Evolutionary conservation across 2,329 filamentous ascomycete genomes (phyloP).

Genomic region (Mycosphaerella sp.): DNA sequence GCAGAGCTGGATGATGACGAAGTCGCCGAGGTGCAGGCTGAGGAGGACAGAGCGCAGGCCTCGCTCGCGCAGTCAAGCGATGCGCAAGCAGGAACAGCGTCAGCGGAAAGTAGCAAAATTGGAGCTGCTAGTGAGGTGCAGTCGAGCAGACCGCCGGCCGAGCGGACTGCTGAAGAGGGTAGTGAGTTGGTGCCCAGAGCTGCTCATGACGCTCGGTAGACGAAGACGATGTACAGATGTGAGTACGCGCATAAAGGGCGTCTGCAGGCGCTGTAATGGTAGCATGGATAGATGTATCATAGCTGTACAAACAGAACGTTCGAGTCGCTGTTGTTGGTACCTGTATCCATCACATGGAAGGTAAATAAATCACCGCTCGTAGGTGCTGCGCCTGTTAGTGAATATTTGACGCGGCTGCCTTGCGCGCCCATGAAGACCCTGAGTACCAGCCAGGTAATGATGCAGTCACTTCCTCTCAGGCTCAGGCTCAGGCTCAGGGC

Average conservation of each 20-base stretch:
- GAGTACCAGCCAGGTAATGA: too few relatives aligned
- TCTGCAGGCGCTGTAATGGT: conserved; percentile 2
- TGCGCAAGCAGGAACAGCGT: conserved; percentile 2
- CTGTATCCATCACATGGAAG: neutral
- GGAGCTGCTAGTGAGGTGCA: neutral
- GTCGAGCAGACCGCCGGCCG: neutral
- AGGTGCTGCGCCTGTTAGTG: too few relatives aligned
- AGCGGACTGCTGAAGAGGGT: conserved; percentile 10
- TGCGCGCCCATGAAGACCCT: too few relatives aligned
- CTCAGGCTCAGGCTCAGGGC: too few relatives aligned
- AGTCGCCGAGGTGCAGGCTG: conserved; percentile 36
- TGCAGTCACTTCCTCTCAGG: too few relatives aligned
- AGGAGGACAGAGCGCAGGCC: conserved; percentile 17
- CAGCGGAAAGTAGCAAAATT: neutral
- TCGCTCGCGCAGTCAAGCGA: conserved; percentile 5
- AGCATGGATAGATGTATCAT: conserved; percentile 15
- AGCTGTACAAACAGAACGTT: conserved; percentile 8
- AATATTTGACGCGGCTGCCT: too few relatives aligned
- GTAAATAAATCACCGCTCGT: too few relatives aligned
- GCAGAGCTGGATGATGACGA: conserved; percentile 76
- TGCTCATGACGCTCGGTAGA: conserved; percentile 9
- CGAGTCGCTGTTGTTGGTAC: conserved; percentile 1
- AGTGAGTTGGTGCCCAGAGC: conserved; percentile 8
- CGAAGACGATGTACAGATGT: neutral
- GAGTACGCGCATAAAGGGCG: neutral